phyloP scores from a whole-genome alignment of 1,284 basidiomycete species.

The Fistulina hepatica region DNA sequence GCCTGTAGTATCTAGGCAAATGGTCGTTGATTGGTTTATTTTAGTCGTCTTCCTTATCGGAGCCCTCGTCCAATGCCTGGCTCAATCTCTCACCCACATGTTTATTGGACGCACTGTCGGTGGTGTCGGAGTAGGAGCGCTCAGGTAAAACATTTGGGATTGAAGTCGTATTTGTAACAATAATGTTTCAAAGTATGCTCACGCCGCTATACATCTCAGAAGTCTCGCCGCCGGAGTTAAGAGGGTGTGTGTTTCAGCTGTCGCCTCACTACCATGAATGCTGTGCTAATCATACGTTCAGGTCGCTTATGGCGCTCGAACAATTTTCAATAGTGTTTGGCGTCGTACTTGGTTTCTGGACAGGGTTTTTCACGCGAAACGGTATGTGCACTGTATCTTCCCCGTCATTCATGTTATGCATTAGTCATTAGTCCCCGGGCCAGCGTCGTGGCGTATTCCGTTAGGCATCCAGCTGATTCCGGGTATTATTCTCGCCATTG shows the following conservation, averaged over 20 bases:
- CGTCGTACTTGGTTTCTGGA: constrained; percentile 74
- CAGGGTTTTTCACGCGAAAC: constrained; percentile 60
- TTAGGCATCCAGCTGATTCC: constrained; percentile 64
- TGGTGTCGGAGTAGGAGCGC: constrained; percentile 68
- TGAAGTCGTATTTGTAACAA: background rate
- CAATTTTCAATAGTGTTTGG: constrained; percentile 72
- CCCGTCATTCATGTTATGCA: constrained; percentile 1
- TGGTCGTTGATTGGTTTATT: constrained; percentile 1
- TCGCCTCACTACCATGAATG: too few relatives aligned
- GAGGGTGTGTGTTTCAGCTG: too few relatives aligned
- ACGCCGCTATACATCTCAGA: constrained; percentile 76
- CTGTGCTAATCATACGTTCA: too few relatives aligned
- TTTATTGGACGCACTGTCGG: constrained; percentile 62
- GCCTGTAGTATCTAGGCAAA: background rate
- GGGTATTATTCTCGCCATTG: constrained; percentile 52
- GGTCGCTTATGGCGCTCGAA: constrained; percentile 69
- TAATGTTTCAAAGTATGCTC: constrained; percentile 62
- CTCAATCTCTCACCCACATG: constrained; percentile 43
- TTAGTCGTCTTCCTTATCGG: constrained; percentile 51
- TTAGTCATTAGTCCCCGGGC: constrained; percentile 35
- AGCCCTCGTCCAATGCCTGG: constrained; percentile 55
- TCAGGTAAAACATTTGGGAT: constrained; percentile 37
- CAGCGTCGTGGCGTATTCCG: constrained; percentile 67
- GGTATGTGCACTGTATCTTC: constrained; percentile 29
- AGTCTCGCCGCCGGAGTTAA: constrained; percentile 68